Percentiles rank a stretch among this genome's conserved stretches.
These are phyloP conservation scores for Periconia macrospinosa DNA, from an alignment of 2,329 filamentous ascomycete genomes.

Conservation along the genomic window DNA sequence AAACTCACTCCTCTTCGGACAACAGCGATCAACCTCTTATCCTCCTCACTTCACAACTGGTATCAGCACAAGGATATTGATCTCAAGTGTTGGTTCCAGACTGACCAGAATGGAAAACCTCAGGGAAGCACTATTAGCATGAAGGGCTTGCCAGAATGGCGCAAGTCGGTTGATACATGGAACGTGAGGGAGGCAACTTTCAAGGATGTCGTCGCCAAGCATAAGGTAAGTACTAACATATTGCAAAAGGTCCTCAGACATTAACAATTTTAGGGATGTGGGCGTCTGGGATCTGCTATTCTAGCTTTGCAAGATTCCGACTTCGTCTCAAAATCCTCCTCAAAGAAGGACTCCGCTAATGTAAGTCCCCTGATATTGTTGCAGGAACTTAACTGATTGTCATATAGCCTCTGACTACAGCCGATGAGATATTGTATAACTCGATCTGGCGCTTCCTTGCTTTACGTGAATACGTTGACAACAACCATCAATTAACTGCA, in stretches of 20 bases:
- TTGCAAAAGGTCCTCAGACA: not conserved
- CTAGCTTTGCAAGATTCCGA: conserved; percentile 68
- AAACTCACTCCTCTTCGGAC: conserved; percentile 75
- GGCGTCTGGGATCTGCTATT: conserved; percentile 53
- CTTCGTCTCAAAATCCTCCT: conserved; percentile 70
- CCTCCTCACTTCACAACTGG: conserved; percentile 78
- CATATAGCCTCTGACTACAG: conserved; percentile 57
- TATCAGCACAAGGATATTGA: conserved; percentile 78
- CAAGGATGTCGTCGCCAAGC: conserved; percentile 43
- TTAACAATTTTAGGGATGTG: conserved; percentile 25
- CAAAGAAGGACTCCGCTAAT: conserved; percentile 53
- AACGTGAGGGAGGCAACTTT: conserved; percentile 66
- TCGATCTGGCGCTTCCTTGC: conserved; percentile 88
- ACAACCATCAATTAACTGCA: conserved; percentile 74
- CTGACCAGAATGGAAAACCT: conserved; percentile 25
- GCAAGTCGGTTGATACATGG: conserved; percentile 66
- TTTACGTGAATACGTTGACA: conserved; percentile 80
- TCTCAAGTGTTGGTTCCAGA: conserved; percentile 78
- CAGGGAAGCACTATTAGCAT: conserved; percentile 65
- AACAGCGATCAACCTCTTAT: conserved; percentile 75
- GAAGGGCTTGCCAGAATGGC: conserved; percentile 56
- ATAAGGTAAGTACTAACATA: conserved; percentile 17
- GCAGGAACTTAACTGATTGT: not conserved
- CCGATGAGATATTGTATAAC: conserved; percentile 73
- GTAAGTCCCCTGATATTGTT: conserved; percentile 15